Percentiles rank a stretch among this genome's conserved stretches.
Conservation (phyloP, 2,329 filamentous ascomycete species). For the Hypoxylon sp. region DNA sequence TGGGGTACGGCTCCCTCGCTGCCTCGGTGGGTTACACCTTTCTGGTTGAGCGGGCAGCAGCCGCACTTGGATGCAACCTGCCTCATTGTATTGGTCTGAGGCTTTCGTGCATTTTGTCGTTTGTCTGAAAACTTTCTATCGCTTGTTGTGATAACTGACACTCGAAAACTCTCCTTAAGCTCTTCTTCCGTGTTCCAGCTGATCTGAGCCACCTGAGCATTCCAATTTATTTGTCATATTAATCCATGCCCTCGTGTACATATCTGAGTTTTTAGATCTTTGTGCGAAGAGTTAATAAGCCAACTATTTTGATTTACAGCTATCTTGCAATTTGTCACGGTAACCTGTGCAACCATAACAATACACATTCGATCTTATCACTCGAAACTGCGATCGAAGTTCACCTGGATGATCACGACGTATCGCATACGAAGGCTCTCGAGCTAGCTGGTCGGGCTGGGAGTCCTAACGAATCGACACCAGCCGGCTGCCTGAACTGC, state of each 20-base stretch:
- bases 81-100: conserved; percentile 41
- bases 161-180: neutral
- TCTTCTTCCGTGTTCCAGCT: neutral
- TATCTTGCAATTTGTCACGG: conserved; percentile 31
- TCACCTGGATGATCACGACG: conserved; percentile 39
- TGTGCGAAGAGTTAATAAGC: conserved; percentile 5
- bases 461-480: conserved; percentile 29
- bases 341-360: conserved; percentile 39
- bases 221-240: conserved; percentile 18
- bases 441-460: conserved; percentile 31
- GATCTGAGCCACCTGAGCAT: conserved; percentile 2
- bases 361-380: conserved; percentile 17
- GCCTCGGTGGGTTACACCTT: conserved; percentile 22
- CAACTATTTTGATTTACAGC: conserved; percentile 36
- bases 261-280: conserved; percentile 7
- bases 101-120: conserved; percentile 36
- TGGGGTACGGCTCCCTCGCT: conserved; percentile 33
- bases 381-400: conserved; percentile 10
- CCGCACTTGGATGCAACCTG: conserved; percentile 42
- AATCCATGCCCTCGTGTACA: conserved; percentile 17
- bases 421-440: conserved; percentile 26
- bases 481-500: conserved; percentile 48
- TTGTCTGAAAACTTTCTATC: conserved; percentile 28
- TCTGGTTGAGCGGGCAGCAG: conserved; percentile 38
- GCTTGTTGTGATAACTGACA: conserved; percentile 25